Conservation (phyloP, 2,329 filamentous ascomycete genomes). For the Cladosporium austrohemisphaericum region DNA sequence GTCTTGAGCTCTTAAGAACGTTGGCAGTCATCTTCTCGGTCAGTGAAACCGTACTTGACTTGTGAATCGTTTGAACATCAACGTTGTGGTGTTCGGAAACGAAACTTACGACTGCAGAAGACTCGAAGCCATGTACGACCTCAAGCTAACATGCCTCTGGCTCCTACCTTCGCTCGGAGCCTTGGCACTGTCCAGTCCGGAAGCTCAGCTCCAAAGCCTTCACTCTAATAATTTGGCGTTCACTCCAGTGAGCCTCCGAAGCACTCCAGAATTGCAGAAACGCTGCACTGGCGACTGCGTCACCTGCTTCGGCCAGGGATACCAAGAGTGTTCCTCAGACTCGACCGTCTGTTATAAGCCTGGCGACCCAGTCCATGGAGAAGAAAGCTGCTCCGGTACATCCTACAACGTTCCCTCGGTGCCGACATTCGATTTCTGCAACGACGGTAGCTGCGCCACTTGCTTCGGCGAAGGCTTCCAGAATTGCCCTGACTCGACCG, state of each 20-base stretch:
- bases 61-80: too few relatives aligned
- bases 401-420: not conserved
- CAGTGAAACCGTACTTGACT: too few relatives aligned
- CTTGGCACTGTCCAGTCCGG: not conserved
- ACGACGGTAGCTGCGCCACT: not conserved
- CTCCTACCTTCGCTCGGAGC: not conserved
- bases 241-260: not conserved
- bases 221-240: not conserved
- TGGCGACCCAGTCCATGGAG: not conserved
- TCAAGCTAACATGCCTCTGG: not conserved
- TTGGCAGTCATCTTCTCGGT: too few relatives aligned
- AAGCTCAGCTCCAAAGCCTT: not conserved
- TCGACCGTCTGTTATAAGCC: slow-evolving; percentile 6
- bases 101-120: too few relatives aligned
- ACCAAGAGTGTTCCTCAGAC: not conserved
- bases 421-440: not conserved
- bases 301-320: not conserved
- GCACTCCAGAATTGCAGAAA: not conserved
- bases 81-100: too few relatives aligned
- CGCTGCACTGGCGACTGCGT: not conserved
- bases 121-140: not conserved
- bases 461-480: not conserved
- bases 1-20: too few relatives aligned
- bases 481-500: not conserved
- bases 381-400: not conserved